phyloP scores from a whole-genome alignment of 495 filamentous ascomycete genomes.

The Geopyxis carbonaria region DNA sequence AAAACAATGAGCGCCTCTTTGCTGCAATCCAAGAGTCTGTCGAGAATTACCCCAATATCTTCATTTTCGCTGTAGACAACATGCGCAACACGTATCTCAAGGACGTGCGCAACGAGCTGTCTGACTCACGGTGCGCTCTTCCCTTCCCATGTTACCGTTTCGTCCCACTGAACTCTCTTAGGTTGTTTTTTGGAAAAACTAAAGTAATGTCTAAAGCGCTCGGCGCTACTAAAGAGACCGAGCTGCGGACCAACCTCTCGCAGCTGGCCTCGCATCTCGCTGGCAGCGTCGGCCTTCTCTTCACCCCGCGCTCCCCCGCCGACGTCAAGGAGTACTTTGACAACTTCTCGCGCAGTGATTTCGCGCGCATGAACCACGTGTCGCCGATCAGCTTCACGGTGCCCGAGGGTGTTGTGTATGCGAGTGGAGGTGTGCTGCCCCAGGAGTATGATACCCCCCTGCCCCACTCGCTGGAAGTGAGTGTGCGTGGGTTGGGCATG shows the following conservation, averaged over 20 bases:
- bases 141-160: neutral
- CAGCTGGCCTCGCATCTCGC: conserved; percentile 50
- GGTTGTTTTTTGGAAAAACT: conserved; percentile 95
- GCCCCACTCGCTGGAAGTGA: conserved; percentile 72
- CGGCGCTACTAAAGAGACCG: conserved; percentile 52
- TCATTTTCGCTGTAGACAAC: conserved; percentile 87
- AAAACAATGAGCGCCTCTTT: conserved; percentile 75
- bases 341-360: conserved; percentile 53
- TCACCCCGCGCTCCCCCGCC: conserved; percentile 53
- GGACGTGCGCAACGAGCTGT: conserved; percentile 66
- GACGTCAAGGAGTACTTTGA: conserved; percentile 52
- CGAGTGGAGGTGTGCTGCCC: conserved; percentile 56
- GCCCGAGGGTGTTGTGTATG: conserved; percentile 59
- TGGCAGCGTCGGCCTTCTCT: conserved; percentile 78
- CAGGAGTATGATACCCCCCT: conserved; percentile 67
- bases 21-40: conserved; percentile 71
- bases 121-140: conserved; percentile 56
- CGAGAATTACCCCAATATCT: conserved; percentile 71
- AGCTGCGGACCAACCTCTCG: conserved; percentile 56
- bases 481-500: conserved; percentile 68
- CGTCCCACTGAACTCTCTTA: conserved; percentile 26
- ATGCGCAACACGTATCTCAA: conserved; percentile 98
- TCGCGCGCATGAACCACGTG: conserved; percentile 66
- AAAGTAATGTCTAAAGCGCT: conserved; percentile 95
- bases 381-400: conserved; percentile 59